These are phyloP conservation scores for barrel medic (Medicago truncatula) DNA, from an alignment of 306 rosid genomes.

Conservation along the genomic window MtrunA17r5.0-ANR NC_053049.1:32956001-32956500, in stretches of 20 bases:
- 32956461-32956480: constrained; percentile 81
- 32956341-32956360: constrained; percentile 52
- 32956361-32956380: constrained; percentile 71
- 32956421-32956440: constrained; percentile 60
- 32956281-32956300: constrained; percentile 76
- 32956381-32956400: constrained; percentile 92
- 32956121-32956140: constrained; percentile 55
- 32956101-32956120: constrained; percentile 47
- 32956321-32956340: constrained; percentile 64
- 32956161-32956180: constrained; percentile 49
- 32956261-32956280: constrained; percentile 68
- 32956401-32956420: constrained; percentile 71
- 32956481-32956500: constrained; percentile 83
- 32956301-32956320: constrained; percentile 92
- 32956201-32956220: constrained; percentile 73
- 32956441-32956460: constrained; percentile 79
- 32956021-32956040: constrained; percentile 81
- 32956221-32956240: constrained; percentile 86
- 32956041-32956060: constrained; percentile 72
- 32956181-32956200: constrained; percentile 71
- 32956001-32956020: constrained; percentile 80
- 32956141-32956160: constrained; percentile 59
- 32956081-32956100: constrained; percentile 61
- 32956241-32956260: constrained; percentile 67
- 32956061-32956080: constrained; percentile 81